Conservation (phyloP, 352 stramenopile genomes). For the Aphanomyces stellatus region DNA sequence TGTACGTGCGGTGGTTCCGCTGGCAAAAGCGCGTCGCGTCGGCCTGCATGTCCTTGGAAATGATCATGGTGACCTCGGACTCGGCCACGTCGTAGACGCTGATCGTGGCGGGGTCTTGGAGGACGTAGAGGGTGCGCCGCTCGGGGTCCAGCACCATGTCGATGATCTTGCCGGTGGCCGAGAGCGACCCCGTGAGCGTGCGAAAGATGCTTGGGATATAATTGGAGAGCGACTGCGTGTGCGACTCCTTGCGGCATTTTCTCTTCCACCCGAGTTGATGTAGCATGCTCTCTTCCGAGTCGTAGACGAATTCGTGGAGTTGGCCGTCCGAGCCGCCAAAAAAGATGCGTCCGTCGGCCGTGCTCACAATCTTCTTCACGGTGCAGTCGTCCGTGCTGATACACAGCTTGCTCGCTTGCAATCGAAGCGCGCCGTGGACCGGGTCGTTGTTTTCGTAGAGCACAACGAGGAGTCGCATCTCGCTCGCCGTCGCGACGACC, state of each 20-base stretch:
- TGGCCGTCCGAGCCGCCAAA: constrained; percentile 93
- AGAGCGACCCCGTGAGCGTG: constrained; percentile 44
- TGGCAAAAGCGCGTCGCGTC: constrained; percentile 73
- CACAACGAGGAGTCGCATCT: constrained; percentile 91
- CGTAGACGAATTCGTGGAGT: constrained; percentile 90
- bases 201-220: constrained; percentile 71
- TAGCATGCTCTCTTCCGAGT: constrained; percentile 31
- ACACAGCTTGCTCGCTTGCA: constrained; percentile 83
- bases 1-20: constrained; percentile 68
- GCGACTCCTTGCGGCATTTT: constrained; percentile 88
- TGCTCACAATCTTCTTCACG: constrained; percentile 85
- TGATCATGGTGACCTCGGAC: constrained; percentile 54
- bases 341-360: constrained; percentile 88
- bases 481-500: constrained; percentile 91
- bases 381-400: constrained; percentile 92
- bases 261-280: constrained; percentile 39
- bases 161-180: constrained; percentile 74
- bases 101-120: constrained; percentile 75
- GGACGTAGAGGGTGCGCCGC: constrained; percentile 86
- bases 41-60: constrained; percentile 52
- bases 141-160: constrained; percentile 85
- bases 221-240: constrained; percentile 79
- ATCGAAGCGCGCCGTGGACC: constrained; percentile 28
- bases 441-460: constrained; percentile 52
- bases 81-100: constrained; percentile 63